Evolutionary conservation across 2,329 filamentous ascomycete species (phyloP), one percentile per base, ranked within the genome.

Genomic region (Cladophialophora chaetospira): DNA sequence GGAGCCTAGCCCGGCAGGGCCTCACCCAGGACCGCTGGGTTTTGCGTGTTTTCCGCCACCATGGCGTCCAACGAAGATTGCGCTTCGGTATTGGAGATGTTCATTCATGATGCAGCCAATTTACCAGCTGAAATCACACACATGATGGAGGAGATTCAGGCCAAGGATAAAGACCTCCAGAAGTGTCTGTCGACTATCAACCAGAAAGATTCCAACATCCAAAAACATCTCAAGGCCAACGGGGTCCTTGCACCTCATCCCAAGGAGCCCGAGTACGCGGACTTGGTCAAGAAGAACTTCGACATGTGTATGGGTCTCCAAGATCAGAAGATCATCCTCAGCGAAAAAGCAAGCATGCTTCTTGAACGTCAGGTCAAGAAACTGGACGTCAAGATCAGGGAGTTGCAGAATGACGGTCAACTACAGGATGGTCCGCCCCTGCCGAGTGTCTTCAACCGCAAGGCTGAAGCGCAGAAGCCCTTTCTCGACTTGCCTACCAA

Each of bases 101-200:
- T 86, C 65, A 79, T 85, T 21, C 83, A 87, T 66, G 84, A 87
- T 77, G 82, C 80, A 42, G 76, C 77, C 17, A 87, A 87, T 61
- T 71, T 86, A 13, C 84, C 84, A 0, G 82, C 82, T 2, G 84
- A 87, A 66, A 82, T 87, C 45, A 82, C 79, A 8, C 84, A 87
- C 72, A 72, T 87, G 54, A 82, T 86, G 69, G 84, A 87, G 65
- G 84, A 87, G 65, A 84, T 87, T 40, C 79, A 84, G 64, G 84
- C 83, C 58, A 87, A 87, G 66, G 84, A 87, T 63, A 77, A 79
- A 55, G 76, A 79, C 46, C 82, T 87, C 52, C 77, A 82, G 61
- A 82, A 85, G 55, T 80, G 79, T 64, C 76, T 78, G 42, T 71
- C 76, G n/a, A 74, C 76, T 11, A 85, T 87, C 67, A 77, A 77